Conservation (phyloP, 2,329 filamentous ascomycete genomes). For the Xylariaceae sp. region DNA sequence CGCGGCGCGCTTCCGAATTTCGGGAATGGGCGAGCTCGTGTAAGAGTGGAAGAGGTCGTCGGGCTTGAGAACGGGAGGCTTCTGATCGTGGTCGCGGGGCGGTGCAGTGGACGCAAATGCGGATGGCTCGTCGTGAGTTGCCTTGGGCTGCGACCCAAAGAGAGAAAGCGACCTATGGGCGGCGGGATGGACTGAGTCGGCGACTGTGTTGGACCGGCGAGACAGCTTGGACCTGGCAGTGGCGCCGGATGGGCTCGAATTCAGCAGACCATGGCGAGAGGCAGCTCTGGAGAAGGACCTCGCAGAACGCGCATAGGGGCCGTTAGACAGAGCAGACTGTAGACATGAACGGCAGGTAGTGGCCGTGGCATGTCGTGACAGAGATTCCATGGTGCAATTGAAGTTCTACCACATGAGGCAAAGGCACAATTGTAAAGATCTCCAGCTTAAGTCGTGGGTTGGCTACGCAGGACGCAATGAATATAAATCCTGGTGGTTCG, state of each 20-base stretch:
- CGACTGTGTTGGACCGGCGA: neutral
- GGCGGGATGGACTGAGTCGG: neutral
- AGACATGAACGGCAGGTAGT: constrained; percentile 29
- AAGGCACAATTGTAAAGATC: no score
- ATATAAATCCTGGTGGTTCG: no score
- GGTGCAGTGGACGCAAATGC: constrained; percentile 14
- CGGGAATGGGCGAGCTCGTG: constrained; percentile 80
- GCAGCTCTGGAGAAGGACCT: constrained; percentile 22
- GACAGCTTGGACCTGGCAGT: constrained; percentile 11
- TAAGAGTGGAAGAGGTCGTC: constrained; percentile 94
- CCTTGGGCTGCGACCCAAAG: constrained; percentile 24
- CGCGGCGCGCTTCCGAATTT: constrained; percentile 80
- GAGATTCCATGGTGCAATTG: constrained; percentile 25
- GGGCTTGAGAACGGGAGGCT: constrained; percentile 48
- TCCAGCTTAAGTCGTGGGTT: no score
- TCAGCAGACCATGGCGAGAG: constrained; percentile 8
- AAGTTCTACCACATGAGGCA: no score
- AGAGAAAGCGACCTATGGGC: constrained; percentile 25
- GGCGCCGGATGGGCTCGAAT: constrained; percentile 9
- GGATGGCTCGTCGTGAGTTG: constrained; percentile 14
- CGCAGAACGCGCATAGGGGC: constrained; percentile 14
- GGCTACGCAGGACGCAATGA: no score
- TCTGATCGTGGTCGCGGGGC: constrained; percentile 12
- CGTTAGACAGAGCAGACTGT: constrained; percentile 16
- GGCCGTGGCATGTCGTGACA: constrained; percentile 25